Evolutionary conservation across 2,329 filamentous ascomycete genomes (phyloP).

Genomic region (Leptographium radiaticola): DNA sequence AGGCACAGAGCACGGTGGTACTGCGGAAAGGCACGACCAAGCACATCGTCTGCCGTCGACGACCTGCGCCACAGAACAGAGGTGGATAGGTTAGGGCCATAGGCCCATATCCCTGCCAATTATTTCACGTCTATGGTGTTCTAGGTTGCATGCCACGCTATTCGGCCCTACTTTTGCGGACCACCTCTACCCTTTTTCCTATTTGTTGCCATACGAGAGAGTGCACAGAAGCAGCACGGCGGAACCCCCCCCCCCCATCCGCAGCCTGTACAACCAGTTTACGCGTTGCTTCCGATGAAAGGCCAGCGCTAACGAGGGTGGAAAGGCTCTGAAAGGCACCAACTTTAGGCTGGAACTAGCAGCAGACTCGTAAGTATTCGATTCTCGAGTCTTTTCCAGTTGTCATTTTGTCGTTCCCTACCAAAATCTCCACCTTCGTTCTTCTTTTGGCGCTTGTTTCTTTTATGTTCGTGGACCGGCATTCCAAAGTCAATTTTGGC

Average conservation of each 20-base stretch:
- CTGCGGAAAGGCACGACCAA: not conserved
- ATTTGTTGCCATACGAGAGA: not conserved
- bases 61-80: not conserved
- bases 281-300: not conserved
- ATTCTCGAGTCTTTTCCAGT: slow-evolving; percentile 9
- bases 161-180: slow-evolving; percentile 14
- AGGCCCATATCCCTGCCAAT: not conserved
- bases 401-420: slow-evolving; percentile 5
- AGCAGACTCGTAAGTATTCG: slow-evolving; percentile 41
- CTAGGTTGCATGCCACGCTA: slow-evolving; percentile 11
- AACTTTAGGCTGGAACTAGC: slow-evolving; percentile 40
- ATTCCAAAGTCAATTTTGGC: not conserved
- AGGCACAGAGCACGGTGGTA: not conserved
- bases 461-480: not conserved
- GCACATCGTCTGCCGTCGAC: not conserved
- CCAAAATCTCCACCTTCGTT: not conserved
- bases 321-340: slow-evolving; percentile 33
- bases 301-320: slow-evolving; percentile 4
- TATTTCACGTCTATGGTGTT: not conserved
- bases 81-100: not conserved
- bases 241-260: not conserved
- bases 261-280: not conserved
- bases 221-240: not conserved
- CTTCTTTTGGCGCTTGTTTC: not conserved
- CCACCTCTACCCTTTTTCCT: slow-evolving; percentile 4